Evolutionary conservation across 805 yeast genomes (phyloP).

Genomic region (Ogataea methylovora): DNA sequence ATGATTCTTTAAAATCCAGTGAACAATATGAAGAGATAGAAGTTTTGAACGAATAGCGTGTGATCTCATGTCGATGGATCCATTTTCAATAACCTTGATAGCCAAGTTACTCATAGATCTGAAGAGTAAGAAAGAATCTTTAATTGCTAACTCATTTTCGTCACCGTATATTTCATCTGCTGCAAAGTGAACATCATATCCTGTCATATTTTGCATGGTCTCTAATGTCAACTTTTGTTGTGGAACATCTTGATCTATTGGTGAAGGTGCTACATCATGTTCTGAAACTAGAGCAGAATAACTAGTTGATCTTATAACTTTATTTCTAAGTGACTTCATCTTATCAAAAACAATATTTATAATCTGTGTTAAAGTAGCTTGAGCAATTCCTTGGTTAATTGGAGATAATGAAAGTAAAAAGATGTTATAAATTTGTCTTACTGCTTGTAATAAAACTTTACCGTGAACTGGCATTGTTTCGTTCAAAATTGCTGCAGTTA

Average conservation of each 20-base stretch:
- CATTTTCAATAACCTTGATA: slow-evolving; percentile 73
- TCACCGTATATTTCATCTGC: slow-evolving; percentile 36
- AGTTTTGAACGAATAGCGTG: slow-evolving; percentile 90
- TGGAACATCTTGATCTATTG: neutral
- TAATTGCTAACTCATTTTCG: slow-evolving; percentile 64
- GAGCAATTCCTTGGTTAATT: slow-evolving; percentile 87
- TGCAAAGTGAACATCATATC: slow-evolving; percentile 46
- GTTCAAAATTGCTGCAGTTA: slow-evolving; percentile 80
- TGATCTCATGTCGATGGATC: slow-evolving; percentile 75
- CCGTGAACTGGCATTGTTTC: slow-evolving; percentile 85
- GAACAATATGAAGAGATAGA: slow-evolving; percentile 79
- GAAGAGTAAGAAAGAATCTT: slow-evolving; percentile 88
- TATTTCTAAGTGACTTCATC: slow-evolving; percentile 20
- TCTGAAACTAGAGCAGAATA: neutral
- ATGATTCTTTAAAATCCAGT: slow-evolving; percentile 78
- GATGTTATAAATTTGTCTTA: slow-evolving; percentile 88
- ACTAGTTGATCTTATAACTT: slow-evolving; percentile 1
- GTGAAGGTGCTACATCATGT: neutral
- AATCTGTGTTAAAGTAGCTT: slow-evolving; percentile 89
- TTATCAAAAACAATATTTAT: slow-evolving; percentile 81
- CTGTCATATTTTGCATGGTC: slow-evolving; percentile 51
- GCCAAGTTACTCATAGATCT: slow-evolving; percentile 94
- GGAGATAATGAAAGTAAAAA: slow-evolving; percentile 78
- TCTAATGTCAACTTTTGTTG: slow-evolving; percentile 40
- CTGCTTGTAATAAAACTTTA: slow-evolving; percentile 77